These are phyloP conservation scores for Sporothrix globosa DNA, from an alignment of 2,329 filamentous ascomycete genomes.

Conservation along the genomic window DNA sequence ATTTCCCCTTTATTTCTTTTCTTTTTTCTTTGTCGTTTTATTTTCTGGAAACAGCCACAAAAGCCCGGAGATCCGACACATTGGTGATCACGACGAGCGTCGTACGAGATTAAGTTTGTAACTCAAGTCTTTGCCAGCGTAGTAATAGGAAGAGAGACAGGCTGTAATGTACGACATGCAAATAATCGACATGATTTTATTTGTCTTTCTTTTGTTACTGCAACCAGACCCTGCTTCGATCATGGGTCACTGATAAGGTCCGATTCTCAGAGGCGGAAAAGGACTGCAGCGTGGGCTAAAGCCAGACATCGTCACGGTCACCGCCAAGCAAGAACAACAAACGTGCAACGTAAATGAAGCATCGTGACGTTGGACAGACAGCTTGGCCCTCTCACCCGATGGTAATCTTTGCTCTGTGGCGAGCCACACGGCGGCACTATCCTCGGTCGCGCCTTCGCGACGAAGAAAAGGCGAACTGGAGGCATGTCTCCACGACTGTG, in stretches of 20 bases:
- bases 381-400: too few species aligned
- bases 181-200: too few species aligned
- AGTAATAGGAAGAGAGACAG: background rate
- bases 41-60: too few species aligned
- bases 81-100: background rate
- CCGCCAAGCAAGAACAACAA: too few species aligned
- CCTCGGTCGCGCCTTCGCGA: constrained; percentile 32
- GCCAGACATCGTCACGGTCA: background rate
- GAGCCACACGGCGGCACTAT: background rate
- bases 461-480: constrained; percentile 23
- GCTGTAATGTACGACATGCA: too few species aligned
- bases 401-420: background rate
- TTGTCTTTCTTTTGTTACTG: too few species aligned
- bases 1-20: too few species aligned
- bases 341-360: background rate
- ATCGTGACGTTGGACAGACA: background rate
- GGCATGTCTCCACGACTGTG: constrained; percentile 4
- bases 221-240: too few species aligned
- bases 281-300: too few species aligned
- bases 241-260: too few species aligned
- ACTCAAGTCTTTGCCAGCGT: background rate
- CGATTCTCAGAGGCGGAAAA: background rate
- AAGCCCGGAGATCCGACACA: too few species aligned
- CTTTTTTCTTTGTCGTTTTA: too few species aligned
- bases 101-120: background rate